phyloP scores from a whole-genome alignment of 148 eudicot species.

The Tetragonia tetragonoides region DNA sequence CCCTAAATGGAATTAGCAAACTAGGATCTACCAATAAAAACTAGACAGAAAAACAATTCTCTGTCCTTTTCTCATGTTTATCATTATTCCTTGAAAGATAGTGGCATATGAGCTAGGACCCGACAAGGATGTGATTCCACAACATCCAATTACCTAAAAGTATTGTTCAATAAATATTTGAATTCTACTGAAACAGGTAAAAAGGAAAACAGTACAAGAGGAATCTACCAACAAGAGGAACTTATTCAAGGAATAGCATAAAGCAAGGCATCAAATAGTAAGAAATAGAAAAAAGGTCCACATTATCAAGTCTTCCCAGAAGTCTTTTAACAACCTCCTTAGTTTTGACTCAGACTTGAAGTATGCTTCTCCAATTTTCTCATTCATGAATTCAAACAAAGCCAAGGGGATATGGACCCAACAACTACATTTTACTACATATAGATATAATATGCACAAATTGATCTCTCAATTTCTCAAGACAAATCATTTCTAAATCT shows the following conservation, averaged over 20 bases:
- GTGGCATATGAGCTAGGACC: neutral
- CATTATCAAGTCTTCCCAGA: neutral
- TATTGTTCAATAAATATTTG: neutral
- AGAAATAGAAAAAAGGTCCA: slow-evolving; percentile 7
- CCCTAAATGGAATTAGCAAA: neutral
- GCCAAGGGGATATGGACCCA: neutral
- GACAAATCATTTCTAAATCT: neutral
- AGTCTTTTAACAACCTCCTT: slow-evolving; percentile 14
- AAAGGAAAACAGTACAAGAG: slow-evolving; percentile 18
- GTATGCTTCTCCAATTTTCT: neutral
- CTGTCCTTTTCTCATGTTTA: neutral
- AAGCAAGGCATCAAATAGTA: slow-evolving; percentile 23
- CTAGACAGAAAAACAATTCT: neutral
- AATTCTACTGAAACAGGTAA: slow-evolving; percentile 3
- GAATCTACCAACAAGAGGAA: slow-evolving; percentile 20
- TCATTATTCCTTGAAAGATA: neutral
- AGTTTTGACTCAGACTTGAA: slow-evolving; percentile 15
- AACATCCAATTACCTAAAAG: slow-evolving; percentile 17
- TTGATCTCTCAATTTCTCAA: neutral
- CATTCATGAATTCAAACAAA: neutral
- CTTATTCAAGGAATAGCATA: slow-evolving; percentile 16
- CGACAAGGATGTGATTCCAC: slow-evolving; percentile 22
- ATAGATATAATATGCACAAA: slow-evolving; percentile 1
- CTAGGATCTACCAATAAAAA: neutral
- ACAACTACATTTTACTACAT: slow-evolving; percentile 9